phyloP scores from a whole-genome alignment of 495 filamentous ascomycete genomes.

The Penicillium bialowiezense region DNA sequence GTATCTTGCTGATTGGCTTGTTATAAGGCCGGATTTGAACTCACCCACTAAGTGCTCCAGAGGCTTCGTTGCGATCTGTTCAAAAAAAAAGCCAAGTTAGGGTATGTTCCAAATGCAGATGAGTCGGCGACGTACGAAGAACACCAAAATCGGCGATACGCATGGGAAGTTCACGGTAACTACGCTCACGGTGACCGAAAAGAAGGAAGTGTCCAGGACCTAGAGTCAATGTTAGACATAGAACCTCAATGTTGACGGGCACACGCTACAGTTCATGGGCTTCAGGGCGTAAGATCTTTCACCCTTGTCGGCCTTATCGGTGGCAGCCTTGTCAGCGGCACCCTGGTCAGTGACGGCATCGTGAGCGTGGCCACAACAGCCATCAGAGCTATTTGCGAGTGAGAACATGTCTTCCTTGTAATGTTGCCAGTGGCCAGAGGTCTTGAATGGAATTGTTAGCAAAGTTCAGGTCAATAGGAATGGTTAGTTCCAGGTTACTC shows the following conservation, averaged over 20 bases:
- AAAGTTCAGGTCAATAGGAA: too few relatives aligned
- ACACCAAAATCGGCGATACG: conserved; percentile 94
- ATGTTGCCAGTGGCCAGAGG: conserved; percentile 89
- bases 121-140: conserved; percentile 42
- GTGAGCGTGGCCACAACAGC: too few relatives aligned
- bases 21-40: too few relatives aligned
- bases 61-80: conserved; percentile 82
- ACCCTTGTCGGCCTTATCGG: conserved; percentile 68
- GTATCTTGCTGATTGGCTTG: too few relatives aligned
- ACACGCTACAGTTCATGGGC: conserved; percentile 84
- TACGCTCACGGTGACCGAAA: conserved; percentile 73
- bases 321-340: too few relatives aligned
- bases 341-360: too few relatives aligned
- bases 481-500: too few relatives aligned
- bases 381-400: conserved; percentile 54
- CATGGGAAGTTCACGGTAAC: conserved; percentile 84
- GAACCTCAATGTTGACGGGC: too few relatives aligned
- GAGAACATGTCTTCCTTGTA: conserved; percentile 98
- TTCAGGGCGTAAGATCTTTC: conserved; percentile 75
- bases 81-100: too few relatives aligned
- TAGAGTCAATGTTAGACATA: too few relatives aligned
- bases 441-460: too few relatives aligned
- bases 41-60: conserved; percentile 72
- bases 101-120: too few relatives aligned
- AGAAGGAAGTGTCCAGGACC: conserved; percentile 75